Percentiles rank a stretch among this genome's conserved stretches.
These are phyloP conservation scores for Oenanthe javanica DNA, from an alignment of 140 eudicot species.

Conservation along the genomic window DNA sequence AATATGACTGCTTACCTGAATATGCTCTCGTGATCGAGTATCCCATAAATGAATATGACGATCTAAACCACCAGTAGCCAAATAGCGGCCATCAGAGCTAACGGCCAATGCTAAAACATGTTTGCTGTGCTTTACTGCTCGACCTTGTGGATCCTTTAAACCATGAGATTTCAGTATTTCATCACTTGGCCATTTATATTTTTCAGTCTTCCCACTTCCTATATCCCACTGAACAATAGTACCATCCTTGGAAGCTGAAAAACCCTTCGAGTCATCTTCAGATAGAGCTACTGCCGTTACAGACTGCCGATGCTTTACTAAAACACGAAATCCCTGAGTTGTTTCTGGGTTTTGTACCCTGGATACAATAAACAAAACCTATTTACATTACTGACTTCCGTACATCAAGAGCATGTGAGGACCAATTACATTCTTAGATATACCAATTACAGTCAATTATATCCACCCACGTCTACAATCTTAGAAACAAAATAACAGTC, in stretches of 20 bases:
- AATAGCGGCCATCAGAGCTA: slow-evolving; percentile 83
- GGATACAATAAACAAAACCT: neutral
- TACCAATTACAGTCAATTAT: neutral
- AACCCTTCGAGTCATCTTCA: slow-evolving; percentile 72
- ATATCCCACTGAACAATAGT: slow-evolving; percentile 75
- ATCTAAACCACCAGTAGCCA: slow-evolving; percentile 96
- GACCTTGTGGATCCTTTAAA: slow-evolving; percentile 66
- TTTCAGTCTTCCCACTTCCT: slow-evolving; percentile 56
- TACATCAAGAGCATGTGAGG: neutral
- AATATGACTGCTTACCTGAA: slow-evolving; percentile 42
- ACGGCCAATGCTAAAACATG: slow-evolving; percentile 77
- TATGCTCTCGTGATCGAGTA: slow-evolving; percentile 66
- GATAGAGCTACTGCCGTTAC: slow-evolving; percentile 82
- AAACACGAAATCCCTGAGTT: slow-evolving; percentile 38
- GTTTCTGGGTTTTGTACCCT: slow-evolving; percentile 67
- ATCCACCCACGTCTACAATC: neutral
- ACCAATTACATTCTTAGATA: neutral
- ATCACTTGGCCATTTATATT: slow-evolving; percentile 70
- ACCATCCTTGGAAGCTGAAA: slow-evolving; percentile 97
- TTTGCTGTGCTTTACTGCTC: slow-evolving; percentile 72
- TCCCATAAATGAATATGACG: slow-evolving; percentile 98
- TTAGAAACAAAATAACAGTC: neutral
- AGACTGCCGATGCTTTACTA: slow-evolving; percentile 80
- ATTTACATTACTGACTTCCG: neutral
- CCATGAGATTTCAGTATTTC: slow-evolving; percentile 76